Conservation (phyloP, 768 basidiomycete species). For the Lactarius sp. region DNA sequence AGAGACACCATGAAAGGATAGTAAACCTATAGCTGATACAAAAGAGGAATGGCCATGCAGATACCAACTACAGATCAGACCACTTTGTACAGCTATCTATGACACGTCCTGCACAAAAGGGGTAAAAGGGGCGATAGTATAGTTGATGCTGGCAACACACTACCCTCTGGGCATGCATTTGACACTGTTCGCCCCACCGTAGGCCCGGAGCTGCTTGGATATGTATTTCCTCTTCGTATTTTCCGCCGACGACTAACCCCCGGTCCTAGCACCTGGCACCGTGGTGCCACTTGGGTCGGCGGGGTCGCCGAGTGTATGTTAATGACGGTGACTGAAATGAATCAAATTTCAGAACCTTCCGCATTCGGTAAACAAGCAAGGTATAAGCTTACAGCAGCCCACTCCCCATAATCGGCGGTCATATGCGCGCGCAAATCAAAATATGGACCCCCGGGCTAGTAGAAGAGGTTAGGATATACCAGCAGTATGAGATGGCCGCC, state of each 20-base stretch:
- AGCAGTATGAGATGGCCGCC: neutral
- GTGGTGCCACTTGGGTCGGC: neutral
- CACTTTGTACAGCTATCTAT: neutral
- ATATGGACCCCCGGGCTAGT: neutral
- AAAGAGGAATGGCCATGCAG: conserved; percentile 2
- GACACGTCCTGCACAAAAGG: neutral
- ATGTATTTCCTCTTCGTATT: neutral
- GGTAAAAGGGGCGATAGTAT: neutral
- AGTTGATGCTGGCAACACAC: neutral
- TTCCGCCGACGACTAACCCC: neutral
- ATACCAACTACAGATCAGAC: neutral
- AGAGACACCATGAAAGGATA: conserved; percentile 7
- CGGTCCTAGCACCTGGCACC: neutral
- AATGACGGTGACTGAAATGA: neutral
- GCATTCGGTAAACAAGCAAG: neutral
- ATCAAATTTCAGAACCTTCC: neutral
- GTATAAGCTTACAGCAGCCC: no score
- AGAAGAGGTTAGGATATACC: neutral
- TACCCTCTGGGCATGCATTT: neutral
- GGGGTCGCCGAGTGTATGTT: neutral
- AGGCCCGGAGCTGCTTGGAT: neutral
- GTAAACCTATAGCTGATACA: conserved; percentile 1
- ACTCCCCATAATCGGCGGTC: neutral
- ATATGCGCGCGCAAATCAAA: neutral
- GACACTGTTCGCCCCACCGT: neutral